Conservation (phyloP, 2,329 filamentous ascomycete species). For the Aureobasidium zeae region DNA sequence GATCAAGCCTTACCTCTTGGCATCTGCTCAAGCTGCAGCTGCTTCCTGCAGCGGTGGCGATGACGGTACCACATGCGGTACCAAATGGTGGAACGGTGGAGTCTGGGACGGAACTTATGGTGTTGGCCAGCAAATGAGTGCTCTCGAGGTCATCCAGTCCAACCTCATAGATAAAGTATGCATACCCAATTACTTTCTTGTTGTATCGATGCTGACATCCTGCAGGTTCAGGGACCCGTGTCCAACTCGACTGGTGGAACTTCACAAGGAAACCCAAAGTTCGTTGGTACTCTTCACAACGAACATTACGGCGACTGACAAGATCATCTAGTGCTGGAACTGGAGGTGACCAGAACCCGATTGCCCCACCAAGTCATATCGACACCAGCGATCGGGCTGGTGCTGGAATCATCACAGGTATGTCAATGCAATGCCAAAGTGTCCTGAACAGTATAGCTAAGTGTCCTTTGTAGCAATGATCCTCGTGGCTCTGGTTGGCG, state of each 20-base stretch:
- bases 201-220: background rate
- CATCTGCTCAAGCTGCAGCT: conserved; percentile 47
- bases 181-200: background rate
- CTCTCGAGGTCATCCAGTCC: conserved; percentile 43
- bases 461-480: conserved; percentile 34
- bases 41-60: conserved; percentile 42
- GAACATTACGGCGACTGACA: conserved; percentile 23
- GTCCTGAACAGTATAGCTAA: background rate
- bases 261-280: conserved; percentile 36
- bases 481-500: conserved; percentile 46
- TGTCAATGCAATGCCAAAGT: background rate
- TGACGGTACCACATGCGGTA: conserved; percentile 38
- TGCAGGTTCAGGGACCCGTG: conserved; percentile 31
- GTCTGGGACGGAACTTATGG: conserved; percentile 40
- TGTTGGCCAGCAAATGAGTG: conserved; percentile 50
- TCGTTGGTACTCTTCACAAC: conserved; percentile 26
- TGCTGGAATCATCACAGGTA: conserved; percentile 53
- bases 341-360: conserved; percentile 24
- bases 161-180: conserved; percentile 23
- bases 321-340: conserved; percentile 28
- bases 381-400: conserved; percentile 57
- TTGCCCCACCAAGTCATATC: conserved; percentile 32
- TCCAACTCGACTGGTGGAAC: conserved; percentile 45
- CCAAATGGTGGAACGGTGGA: conserved; percentile 36
- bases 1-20: conserved; percentile 45